Percentiles rank a stretch among this genome's conserved stretches.
Conservation (phyloP, 371 early-diverging fungal species). For the Circinella umbellata region DNA sequence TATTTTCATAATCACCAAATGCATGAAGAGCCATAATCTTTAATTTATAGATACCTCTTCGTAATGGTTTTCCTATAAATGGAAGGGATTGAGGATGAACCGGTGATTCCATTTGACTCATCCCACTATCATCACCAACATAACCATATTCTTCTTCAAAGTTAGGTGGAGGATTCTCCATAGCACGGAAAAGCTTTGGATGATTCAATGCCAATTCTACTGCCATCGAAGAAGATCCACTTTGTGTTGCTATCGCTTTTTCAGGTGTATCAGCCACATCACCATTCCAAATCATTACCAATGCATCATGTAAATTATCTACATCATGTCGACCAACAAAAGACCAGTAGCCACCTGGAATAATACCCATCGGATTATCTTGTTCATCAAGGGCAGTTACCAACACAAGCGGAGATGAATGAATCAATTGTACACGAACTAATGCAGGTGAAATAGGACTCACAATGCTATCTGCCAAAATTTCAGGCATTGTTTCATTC, state of each 20-base stretch:
- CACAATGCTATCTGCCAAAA: constrained; percentile 15
- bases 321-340: constrained; percentile 38
- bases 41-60: constrained; percentile 31
- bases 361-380: constrained; percentile 23
- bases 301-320: constrained; percentile 28
- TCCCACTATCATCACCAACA: neutral
- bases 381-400: constrained; percentile 32
- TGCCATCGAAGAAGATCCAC: constrained; percentile 4
- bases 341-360: constrained; percentile 40
- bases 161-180: neutral
- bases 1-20: constrained; percentile 32
- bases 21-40: constrained; percentile 41
- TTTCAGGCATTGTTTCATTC: constrained; percentile 39
- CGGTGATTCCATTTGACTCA: neutral
- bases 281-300: constrained; percentile 39
- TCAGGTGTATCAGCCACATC: constrained; percentile 33
- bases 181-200: constrained; percentile 1
- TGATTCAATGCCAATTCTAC: constrained; percentile 4
- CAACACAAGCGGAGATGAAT: constrained; percentile 31
- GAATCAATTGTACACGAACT: constrained; percentile 31
- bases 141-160: neutral
- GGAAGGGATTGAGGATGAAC: neutral
- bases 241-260: constrained; percentile 18
- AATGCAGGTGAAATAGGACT: constrained; percentile 20
- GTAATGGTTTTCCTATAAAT: constrained; percentile 23